A percentile compares a stretch with the other conserved stretches of the same genome.
Evolutionary conservation across 1,284 basidiomycete genomes (phyloP).

Genomic region (Kalmanozyma brasiliensis): DNA sequence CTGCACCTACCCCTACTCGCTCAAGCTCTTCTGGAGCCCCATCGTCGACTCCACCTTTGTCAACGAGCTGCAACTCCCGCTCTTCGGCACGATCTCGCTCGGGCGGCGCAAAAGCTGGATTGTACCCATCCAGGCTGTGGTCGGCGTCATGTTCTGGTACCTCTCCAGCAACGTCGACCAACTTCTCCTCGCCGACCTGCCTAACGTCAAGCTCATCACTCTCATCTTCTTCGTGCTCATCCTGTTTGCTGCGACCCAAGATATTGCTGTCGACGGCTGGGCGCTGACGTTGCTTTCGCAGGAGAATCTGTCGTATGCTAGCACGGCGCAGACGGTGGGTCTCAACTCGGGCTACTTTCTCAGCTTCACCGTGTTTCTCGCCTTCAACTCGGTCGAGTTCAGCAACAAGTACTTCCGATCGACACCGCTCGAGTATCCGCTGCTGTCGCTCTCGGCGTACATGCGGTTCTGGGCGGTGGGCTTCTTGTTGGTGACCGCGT

Average conservation of each 20-base stretch:
- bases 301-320: slow-evolving; percentile 94
- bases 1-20: slow-evolving; percentile 93
- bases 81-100: slow-evolving; percentile 68
- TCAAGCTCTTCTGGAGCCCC: slow-evolving; percentile 97
- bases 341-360: slow-evolving; percentile 95
- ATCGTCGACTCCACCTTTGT: slow-evolving; percentile 93
- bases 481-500: slow-evolving; percentile 84
- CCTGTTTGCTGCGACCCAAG: slow-evolving; percentile 97
- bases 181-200: slow-evolving; percentile 80
- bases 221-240: slow-evolving; percentile 86
- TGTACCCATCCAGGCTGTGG: slow-evolving; percentile 92
- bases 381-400: slow-evolving; percentile 93
- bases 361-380: slow-evolving; percentile 96
- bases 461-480: slow-evolving; percentile 85
- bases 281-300: slow-evolving; percentile 94
- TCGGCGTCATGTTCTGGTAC: slow-evolving; percentile 87
- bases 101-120: slow-evolving; percentile 98
- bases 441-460: slow-evolving; percentile 83
- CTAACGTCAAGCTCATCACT: slow-evolving; percentile 84
- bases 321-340: slow-evolving; percentile 97
- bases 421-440: slow-evolving; percentile 77
- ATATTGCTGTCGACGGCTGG: slow-evolving; percentile 99
- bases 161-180: slow-evolving; percentile 83
- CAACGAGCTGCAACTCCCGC: slow-evolving; percentile 69
- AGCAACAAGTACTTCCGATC: slow-evolving; percentile 79